phyloP scores from a whole-genome alignment of 306 rosid species.

The Begonia loranthoides region DNA sequence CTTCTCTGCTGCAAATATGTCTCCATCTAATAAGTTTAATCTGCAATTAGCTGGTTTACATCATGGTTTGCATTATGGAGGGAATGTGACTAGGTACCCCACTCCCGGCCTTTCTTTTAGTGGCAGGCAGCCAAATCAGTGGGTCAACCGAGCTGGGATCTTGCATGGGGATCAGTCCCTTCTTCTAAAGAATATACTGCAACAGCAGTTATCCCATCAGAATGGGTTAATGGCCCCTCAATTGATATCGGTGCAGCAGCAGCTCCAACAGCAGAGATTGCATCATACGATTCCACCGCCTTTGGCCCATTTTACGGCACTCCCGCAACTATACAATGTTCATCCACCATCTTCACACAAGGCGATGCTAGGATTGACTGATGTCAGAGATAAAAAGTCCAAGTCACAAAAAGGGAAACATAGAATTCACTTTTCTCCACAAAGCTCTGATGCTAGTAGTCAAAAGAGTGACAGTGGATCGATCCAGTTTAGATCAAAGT shows the following conservation, averaged over 20 bases:
- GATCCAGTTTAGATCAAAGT: slow-evolving; percentile 73
- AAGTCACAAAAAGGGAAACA: slow-evolving; percentile 45
- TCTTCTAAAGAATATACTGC: slow-evolving; percentile 32
- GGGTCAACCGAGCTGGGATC: slow-evolving; percentile 33
- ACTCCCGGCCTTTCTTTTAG: slow-evolving; percentile 22
- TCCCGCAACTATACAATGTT: slow-evolving; percentile 19
- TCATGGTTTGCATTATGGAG: slow-evolving; percentile 40
- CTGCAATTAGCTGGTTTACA: slow-evolving; percentile 23
- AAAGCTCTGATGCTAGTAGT: slow-evolving; percentile 47
- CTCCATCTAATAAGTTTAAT: slow-evolving; percentile 26
- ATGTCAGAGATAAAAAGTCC: slow-evolving; percentile 67
- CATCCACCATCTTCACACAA: slow-evolving; percentile 42
- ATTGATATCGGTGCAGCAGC: slow-evolving; percentile 21
- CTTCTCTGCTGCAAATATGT: slow-evolving; percentile 28
- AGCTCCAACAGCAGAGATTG: slow-evolving; percentile 23
- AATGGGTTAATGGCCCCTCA: slow-evolving; percentile 46
- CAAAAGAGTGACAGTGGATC: slow-evolving; percentile 52
- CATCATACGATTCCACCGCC: slow-evolving; percentile 31
- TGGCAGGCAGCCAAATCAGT: slow-evolving; percentile 32
- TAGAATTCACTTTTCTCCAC: slow-evolving; percentile 38
- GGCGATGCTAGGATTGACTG: slow-evolving; percentile 62
- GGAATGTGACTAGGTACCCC: slow-evolving; percentile 30
- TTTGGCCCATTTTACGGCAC: no score
- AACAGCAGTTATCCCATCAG: slow-evolving; percentile 39
- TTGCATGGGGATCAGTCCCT: slow-evolving; percentile 43